Evolutionary conservation across 106 monocot genomes (phyloP).

Genomic region (Dendrobium chrysotoxum): DNA sequence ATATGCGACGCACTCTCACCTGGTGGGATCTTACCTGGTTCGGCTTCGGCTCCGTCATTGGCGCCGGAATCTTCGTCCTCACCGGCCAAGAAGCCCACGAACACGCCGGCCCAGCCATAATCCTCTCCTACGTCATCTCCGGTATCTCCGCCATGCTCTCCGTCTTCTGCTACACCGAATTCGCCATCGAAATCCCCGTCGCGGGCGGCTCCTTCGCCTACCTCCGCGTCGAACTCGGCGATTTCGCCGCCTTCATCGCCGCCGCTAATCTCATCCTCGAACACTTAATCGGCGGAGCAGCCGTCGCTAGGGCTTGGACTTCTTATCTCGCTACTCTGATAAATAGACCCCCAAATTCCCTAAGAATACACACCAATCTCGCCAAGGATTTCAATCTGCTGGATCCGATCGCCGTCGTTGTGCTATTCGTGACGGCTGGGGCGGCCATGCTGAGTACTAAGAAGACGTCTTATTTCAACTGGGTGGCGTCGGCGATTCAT

Average conservation of each 20-base stretch:
- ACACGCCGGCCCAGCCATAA: constrained; percentile 63
- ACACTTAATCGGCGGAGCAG: constrained; percentile 38
- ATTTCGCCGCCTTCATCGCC: constrained; percentile 53
- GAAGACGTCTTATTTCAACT: constrained; percentile 51
- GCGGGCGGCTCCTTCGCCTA: constrained; percentile 8
- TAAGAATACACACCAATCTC: constrained; percentile 33
- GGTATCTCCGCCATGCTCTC: constrained; percentile 25
- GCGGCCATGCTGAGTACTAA: constrained; percentile 37
- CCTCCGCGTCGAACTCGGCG: constrained; percentile 14
- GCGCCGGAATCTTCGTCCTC: constrained; percentile 76
- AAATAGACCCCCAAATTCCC: constrained; percentile 16
- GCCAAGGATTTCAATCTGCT: constrained; percentile 51
- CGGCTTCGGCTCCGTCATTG: constrained; percentile 68
- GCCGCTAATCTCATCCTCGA: constrained; percentile 54
- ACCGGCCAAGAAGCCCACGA: constrained; percentile 60
- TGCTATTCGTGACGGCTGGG: constrained; percentile 30
- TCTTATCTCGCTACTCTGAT: constrained; percentile 39
- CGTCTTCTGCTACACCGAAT: constrained; percentile 12
- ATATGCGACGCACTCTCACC: constrained; percentile 48
- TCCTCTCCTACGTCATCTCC: constrained; percentile 56
- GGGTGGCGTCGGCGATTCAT: constrained; percentile 35
- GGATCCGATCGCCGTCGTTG: constrained; percentile 56
- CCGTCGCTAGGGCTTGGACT: constrained; percentile 39
- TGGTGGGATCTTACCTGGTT: constrained; percentile 82
- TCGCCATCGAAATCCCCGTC: constrained; percentile 11